Evolutionary conservation across 164 flowering plant species (phyloP).

Genomic region (Berberis vulgaris): DNA sequence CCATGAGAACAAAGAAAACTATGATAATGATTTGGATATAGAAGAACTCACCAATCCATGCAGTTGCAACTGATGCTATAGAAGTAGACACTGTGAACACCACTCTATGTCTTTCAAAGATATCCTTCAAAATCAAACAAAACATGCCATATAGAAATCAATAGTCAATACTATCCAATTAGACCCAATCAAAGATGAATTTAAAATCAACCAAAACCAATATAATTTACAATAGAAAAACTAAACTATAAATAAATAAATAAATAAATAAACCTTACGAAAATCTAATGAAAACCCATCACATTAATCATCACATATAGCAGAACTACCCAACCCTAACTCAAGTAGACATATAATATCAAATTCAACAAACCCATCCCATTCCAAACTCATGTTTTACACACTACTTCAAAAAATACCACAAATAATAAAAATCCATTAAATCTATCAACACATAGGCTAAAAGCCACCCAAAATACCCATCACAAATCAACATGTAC

Average conservation of each 20-base stretch:
- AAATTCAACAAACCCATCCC: neutral
- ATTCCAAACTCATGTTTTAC: no score
- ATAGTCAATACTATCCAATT: no score
- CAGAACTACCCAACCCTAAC: neutral
- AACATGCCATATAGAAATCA: neutral
- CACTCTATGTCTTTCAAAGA: slow-evolving; percentile 82
- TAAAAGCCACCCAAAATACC: no score
- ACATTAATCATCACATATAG: neutral
- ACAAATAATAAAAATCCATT: no score
- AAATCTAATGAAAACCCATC: neutral
- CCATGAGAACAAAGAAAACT: neutral
- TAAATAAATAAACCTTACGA: neutral
- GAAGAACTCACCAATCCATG: slow-evolving; percentile 52
- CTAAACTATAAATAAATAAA: neutral
- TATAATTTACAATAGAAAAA: neutral
- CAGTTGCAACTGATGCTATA: slow-evolving; percentile 59
- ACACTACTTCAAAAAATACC: no score
- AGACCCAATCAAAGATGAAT: no score
- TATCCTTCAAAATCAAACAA: slow-evolving; percentile 36
- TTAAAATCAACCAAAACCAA: no score
- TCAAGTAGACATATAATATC: neutral
- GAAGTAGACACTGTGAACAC: slow-evolving; percentile 83
- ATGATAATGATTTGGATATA: neutral
- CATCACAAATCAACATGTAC: no score
- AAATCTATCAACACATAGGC: no score